Percentiles rank a stretch among this genome's conserved stretches.
Conservation (phyloP, 2,329 filamentous ascomycete species). For the Cladosporium sp. region DNA sequence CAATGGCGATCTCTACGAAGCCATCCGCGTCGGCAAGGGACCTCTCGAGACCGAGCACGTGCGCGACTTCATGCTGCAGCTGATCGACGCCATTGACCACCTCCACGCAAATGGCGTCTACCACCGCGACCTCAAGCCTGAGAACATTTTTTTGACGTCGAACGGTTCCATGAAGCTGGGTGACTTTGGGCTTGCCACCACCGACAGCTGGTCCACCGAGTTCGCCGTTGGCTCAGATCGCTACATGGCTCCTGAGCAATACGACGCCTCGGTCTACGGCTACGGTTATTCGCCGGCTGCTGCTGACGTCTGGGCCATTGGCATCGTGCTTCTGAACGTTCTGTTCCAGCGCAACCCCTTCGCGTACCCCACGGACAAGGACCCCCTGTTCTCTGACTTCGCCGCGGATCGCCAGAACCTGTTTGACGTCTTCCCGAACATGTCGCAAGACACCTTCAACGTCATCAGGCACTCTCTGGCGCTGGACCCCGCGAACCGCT, state of each 20-base stretch:
- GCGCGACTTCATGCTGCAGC: conserved; percentile 91
- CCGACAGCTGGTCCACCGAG: conserved; percentile 84
- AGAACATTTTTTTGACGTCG: conserved; percentile 93
- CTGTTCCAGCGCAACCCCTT: conserved; percentile 97
- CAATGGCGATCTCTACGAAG: conserved; percentile 94
- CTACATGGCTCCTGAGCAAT: conserved; percentile 99
- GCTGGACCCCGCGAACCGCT: conserved; percentile 83
- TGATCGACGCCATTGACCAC: conserved; percentile 81
- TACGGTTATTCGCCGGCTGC: conserved; percentile 83
- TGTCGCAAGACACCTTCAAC: conserved; percentile 97
- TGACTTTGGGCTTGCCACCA: conserved; percentile 90
- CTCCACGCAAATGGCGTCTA: conserved; percentile 88
- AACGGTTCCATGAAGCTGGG: conserved; percentile 90
- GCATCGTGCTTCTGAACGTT: conserved; percentile 92
- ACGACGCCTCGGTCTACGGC: conserved; percentile 68
- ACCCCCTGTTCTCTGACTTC: conserved; percentile 89
- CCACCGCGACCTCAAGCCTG: conserved; percentile 97
- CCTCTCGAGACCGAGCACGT: conserved; percentile 95
- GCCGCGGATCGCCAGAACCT: conserved; percentile 88
- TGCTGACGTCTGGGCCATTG: conserved; percentile 95
- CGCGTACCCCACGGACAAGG: conserved; percentile 79
- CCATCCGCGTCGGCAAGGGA: conserved; percentile 81
- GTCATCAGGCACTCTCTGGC: conserved; percentile 87
- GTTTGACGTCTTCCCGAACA: conserved; percentile 95
- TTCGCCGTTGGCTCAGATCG: conserved; percentile 93